A percentile compares a stretch with the other conserved stretches of the same genome.
phyloP scores from a whole-genome alignment of 169 alveolate species.

The Sarcocystis neurona region DNA sequence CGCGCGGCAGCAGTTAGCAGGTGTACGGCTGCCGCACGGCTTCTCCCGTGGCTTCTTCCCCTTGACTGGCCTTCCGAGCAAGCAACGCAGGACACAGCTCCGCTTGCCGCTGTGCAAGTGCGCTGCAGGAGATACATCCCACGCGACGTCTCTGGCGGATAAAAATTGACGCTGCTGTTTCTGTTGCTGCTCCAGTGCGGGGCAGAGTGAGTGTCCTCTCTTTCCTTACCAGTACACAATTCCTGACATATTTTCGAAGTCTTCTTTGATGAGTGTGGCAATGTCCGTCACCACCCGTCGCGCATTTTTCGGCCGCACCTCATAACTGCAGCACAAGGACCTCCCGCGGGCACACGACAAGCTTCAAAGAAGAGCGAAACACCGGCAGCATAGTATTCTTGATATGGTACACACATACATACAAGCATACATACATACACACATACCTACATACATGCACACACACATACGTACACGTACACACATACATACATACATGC shows the following conservation, averaged over 20 bases:
- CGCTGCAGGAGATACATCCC: no score
- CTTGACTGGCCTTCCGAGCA: no score
- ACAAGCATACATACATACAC: not conserved
- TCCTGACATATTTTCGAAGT: constrained; percentile 35
- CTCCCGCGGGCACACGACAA: not conserved
- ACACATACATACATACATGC: not conserved
- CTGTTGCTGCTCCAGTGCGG: no score
- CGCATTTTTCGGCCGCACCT: constrained; percentile 16
- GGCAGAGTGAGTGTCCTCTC: no score
- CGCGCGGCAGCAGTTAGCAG: no score
- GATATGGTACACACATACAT: not conserved
- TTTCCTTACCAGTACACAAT: constrained; percentile 52
- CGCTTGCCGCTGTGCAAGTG: no score
- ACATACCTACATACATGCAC: not conserved
- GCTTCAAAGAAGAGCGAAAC: not conserved
- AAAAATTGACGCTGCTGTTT: no score
- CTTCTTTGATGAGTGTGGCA: constrained; percentile 2
- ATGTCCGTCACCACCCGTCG: constrained; percentile 8
- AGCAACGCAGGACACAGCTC: no score
- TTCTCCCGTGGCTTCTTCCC: no score
- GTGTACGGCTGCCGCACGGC: no score
- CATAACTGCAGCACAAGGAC: not conserved
- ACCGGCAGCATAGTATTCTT: not conserved
- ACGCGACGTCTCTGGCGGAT: no score
- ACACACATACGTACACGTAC: not conserved